Evolutionary conservation across 192 early-diverging fungal species (phyloP), one percentile per base, ranked within the genome.

Genomic region (Backusella australiensis): DNA sequence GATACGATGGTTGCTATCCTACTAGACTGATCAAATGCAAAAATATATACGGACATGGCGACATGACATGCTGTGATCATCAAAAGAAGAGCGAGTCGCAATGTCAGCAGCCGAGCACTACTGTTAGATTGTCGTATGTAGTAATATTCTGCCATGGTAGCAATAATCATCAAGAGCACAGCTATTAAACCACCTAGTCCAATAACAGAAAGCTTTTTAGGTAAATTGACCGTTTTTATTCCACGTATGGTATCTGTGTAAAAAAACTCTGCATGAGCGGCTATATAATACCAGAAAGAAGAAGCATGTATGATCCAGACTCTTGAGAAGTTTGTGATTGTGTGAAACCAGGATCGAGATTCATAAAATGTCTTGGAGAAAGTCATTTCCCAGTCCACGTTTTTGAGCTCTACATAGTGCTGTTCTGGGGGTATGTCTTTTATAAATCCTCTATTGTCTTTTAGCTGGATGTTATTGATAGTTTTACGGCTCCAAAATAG

Each of bases 301-400:
- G 85, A 78, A 56, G 91, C 56, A 80, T 93, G 91, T 76, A 93
- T 85, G 59, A 93, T 86, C 91, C 91, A 93, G 39, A 91, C 82
- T n/a, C 91, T 86, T 53, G 85, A 86, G 59, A 93, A 91, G 81
- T 91, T 93, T 83, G 86, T 86, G 78, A 93, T 79, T 21, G 88
- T 81, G 75, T 93, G 91, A 79, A 88, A 82, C 85, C 87, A 87
- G 7, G 90, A 91, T 67, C 91, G 86, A 36, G 84, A 85, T 81
- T 93, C 91, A 73, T 87, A 86, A 85, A 89, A 93, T 15, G 90
- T 91, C 81, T 93, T 93, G 74, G 69, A 34, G 73, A 93, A 90
- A 32, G 86, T 84, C 71, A 79, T 84, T 53, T 76, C 78, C 90
- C 90, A 93, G 75, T 81, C 84, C 71, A 91, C 84, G 23, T 88